Evolutionary conservation across 2,329 filamentous ascomycete species (phyloP), one percentile per base, ranked within the genome.

Genomic region (Volutella citrinella): DNA sequence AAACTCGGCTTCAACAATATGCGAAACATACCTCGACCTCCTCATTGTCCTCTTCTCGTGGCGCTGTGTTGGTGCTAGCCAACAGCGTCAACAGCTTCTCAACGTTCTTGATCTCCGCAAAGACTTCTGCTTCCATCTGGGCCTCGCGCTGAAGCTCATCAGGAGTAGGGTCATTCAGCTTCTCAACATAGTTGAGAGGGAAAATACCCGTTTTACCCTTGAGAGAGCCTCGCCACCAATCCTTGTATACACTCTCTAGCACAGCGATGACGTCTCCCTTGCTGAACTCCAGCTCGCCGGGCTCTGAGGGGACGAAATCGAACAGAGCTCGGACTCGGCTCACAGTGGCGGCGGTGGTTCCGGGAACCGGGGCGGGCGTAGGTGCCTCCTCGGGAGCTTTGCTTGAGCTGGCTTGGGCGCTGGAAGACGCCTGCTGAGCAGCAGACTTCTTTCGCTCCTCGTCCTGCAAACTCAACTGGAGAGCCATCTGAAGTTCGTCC

Each of bases 151-250:
- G 89, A 48, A 98, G 65, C 70, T 98, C 93, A 49, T 97, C 91
- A 13, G 83, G 82, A 0, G 93, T 97, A 6, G 93, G 93, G 56
- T 98, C 93, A 35, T 90, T 82, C 45, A 98, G 71, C 64, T 98
- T 98, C 68, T 98, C 93, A 12, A 98, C 93, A 56, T 98, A 98
- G 67, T 98, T 98, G 46, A 98, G 76, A 7, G 93, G 93, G 64
- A 98, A 98, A 46, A 98, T 98, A 51, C 93, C 93, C 7, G 89
- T 96, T 63, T 96, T 88, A 14, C 93, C 93, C 57, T 90, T 82
- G 39, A 98, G 69, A 25, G 90, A 95, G 2, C 93, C 93, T 52
- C 95, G 91, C 93, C 93, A 98, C 93, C 93, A 98, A 63, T 98
- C 93, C 64, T 97, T 98, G 69, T 94, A 98, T 3, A 97, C 93